Percentiles rank a stretch among this genome's conserved stretches.
phyloP scores from a whole-genome alignment of 2,329 filamentous ascomycete species.

The Westerdykella sp. region DNA sequence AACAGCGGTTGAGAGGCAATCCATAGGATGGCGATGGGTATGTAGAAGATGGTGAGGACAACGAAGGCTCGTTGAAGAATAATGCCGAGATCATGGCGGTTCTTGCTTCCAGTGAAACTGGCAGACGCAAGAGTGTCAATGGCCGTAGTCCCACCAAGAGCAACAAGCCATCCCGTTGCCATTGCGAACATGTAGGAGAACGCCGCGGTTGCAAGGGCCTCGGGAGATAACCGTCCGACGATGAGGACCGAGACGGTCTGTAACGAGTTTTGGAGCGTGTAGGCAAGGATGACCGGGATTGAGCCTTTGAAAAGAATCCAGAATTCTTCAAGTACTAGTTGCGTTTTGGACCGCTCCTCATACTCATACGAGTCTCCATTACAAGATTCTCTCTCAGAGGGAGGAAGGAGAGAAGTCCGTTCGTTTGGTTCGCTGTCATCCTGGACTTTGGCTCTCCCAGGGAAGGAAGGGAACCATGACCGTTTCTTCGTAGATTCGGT shows the following conservation, averaged over 20 bases:
- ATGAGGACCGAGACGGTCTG: constrained; percentile 79
- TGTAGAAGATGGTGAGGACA: constrained; percentile 65
- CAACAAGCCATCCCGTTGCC: constrained; percentile 82
- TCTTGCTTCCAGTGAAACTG: constrained; percentile 72
- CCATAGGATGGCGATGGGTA: constrained; percentile 69
- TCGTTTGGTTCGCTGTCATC: constrained; percentile 34
- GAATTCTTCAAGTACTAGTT: constrained; percentile 53
- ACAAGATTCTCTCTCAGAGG: constrained; percentile 34
- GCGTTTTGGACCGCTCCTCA: constrained; percentile 29
- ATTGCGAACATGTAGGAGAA: constrained; percentile 95
- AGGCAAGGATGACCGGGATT: constrained; percentile 74
- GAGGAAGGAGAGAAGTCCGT: constrained; percentile 39
- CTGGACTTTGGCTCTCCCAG: constrained; percentile 15
- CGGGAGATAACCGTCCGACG: constrained; percentile 70
- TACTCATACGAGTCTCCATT: constrained; percentile 35
- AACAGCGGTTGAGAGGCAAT: constrained; percentile 69
- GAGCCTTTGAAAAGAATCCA: constrained; percentile 63
- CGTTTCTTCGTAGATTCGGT: constrained; percentile 5
- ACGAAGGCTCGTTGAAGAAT: constrained; percentile 71
- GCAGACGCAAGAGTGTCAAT: constrained; percentile 79
- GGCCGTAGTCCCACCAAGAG: constrained; percentile 76
- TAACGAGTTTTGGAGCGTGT: constrained; percentile 77
- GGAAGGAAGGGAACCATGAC: constrained; percentile 27
- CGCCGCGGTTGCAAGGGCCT: constrained; percentile 72
- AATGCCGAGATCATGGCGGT: constrained; percentile 72